phyloP scores from a whole-genome alignment of 495 filamentous ascomycete genomes.

The Penicillium steckii region DNA sequence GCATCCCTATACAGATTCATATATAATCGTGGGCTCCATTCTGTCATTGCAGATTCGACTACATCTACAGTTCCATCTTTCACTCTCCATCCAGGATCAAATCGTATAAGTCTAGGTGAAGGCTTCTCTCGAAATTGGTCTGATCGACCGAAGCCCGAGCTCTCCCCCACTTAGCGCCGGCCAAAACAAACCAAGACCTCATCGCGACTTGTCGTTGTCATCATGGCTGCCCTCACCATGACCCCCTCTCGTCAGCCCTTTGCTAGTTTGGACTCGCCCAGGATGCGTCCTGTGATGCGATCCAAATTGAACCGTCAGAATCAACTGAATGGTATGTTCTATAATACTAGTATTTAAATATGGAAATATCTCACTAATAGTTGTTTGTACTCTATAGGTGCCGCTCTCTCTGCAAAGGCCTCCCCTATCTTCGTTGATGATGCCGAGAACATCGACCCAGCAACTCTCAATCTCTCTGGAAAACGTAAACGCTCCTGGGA shows the following conservation, averaged over 20 bases:
- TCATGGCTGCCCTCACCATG: constrained; percentile 45
- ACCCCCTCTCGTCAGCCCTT: constrained; percentile 45
- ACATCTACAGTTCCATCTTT: too few relatives aligned
- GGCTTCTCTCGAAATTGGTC: too few relatives aligned
- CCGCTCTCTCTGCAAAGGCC: constrained; percentile 28
- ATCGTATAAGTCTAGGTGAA: too few relatives aligned
- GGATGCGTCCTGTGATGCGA: constrained; percentile 43
- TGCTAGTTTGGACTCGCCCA: constrained; percentile 40
- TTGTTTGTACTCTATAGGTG: too few relatives aligned
- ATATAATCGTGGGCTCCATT: neutral
- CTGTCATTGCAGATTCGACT: too few relatives aligned
- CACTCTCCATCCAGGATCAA: too few relatives aligned
- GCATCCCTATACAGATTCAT: neutral
- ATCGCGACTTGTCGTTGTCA: constrained; percentile 10
- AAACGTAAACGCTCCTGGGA: constrained; percentile 58
- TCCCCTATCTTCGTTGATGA: constrained; percentile 55
- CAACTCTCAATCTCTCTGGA: constrained; percentile 57
- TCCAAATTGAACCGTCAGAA: constrained; percentile 52
- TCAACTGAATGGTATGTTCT: constrained; percentile 53
- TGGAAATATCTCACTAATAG: too few relatives aligned
- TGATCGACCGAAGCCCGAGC: constrained; percentile 14
- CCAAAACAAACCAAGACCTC: constrained; percentile 27
- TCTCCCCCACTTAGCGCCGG: constrained; percentile 25
- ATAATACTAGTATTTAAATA: too few relatives aligned
- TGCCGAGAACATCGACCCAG: constrained; percentile 80